Conservation (phyloP, 257 asterid species). For the Sherardia arvensis region DNA sequence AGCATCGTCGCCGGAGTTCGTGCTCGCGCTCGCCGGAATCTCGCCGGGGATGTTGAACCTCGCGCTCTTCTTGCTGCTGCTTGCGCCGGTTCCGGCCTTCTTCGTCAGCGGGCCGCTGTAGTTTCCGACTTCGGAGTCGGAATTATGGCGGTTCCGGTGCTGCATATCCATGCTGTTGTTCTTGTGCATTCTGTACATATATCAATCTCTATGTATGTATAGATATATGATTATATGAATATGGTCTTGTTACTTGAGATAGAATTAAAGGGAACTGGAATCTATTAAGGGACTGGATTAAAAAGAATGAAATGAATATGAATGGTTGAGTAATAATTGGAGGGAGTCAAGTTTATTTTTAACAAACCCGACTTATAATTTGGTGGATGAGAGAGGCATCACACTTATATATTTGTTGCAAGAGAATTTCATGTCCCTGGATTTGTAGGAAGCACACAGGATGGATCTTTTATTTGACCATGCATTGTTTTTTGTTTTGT, state of each 20-base stretch:
- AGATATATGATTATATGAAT: not conserved
- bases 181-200: not conserved
- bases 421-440: not conserved
- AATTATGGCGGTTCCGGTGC: slow-evolving; percentile 34
- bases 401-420: slow-evolving; percentile 1
- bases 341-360: not conserved
- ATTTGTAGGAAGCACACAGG: slow-evolving; percentile 1
- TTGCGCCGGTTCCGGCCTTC: slow-evolving; percentile 24
- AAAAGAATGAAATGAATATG: not conserved
- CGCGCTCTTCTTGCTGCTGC: slow-evolving; percentile 45
- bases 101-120: slow-evolving; percentile 71
- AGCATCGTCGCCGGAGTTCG: slow-evolving; percentile 28
- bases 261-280: not conserved
- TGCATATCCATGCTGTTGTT: slow-evolving; percentile 25
- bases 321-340: not conserved
- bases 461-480: slow-evolving; percentile 5
- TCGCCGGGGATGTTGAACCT: slow-evolving; percentile 53
- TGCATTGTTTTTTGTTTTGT: too few species aligned
- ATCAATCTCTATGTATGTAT: not conserved
- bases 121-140: slow-evolving; percentile 46
- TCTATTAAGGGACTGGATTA: too few species aligned
- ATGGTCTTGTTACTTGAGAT: not conserved
- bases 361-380: not conserved
- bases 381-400: not conserved
- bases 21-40: not conserved